Base-by-base conservation (phyloP, 331 rosid genomes). In the Spiraea crenata region DNA sequence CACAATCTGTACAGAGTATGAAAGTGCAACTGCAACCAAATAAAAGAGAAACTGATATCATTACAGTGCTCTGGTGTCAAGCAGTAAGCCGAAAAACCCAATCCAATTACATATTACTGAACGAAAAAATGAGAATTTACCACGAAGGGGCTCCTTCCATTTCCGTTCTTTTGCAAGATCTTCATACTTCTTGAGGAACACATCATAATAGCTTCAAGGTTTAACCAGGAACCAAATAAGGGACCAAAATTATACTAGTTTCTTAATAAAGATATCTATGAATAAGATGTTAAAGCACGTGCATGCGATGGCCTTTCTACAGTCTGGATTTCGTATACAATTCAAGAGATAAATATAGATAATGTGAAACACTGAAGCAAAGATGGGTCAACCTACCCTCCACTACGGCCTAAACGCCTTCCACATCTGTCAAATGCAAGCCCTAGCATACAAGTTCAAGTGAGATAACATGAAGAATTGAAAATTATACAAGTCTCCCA, bases 331-430 rank as follows among this genome's bases (percentile, higher is more conserved):
- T 67, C 12, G 9, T 25, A 25, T 25, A 25, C 31, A 25, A 25
- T 25, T 0, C 31, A 25, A 25, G 31, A 25, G 31, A 25, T 50
- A 5, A 40, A 39, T 39, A 2, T 37, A 67, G 39, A 51, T 6
- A 58, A 34, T 34, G 4, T 54, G 50, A 67, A 73, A 65, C 38
- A 40, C 49, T 63, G 42, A 78, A 46, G 76, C 34, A 51, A 76
- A 45, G 55, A 60, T 68, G 48, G 17, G 40, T 39, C 62, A 76
- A 9, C 72, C 76, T 82, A 93, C 99, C 99, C 97, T 83, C 97
- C 97, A 59, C 99, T 90, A 67, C 93, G 96, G 68, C 97, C 99
- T 79, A 93, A 76, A 40, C 99, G 96, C 80, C 85, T 86, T 79
- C 99, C 99, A 71, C 87, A 73, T 83, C 82, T 90, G 81, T 93